Conservation (phyloP, 2,329 filamentous ascomycete genomes). For the Aureobasidium leucospermi region DNA sequence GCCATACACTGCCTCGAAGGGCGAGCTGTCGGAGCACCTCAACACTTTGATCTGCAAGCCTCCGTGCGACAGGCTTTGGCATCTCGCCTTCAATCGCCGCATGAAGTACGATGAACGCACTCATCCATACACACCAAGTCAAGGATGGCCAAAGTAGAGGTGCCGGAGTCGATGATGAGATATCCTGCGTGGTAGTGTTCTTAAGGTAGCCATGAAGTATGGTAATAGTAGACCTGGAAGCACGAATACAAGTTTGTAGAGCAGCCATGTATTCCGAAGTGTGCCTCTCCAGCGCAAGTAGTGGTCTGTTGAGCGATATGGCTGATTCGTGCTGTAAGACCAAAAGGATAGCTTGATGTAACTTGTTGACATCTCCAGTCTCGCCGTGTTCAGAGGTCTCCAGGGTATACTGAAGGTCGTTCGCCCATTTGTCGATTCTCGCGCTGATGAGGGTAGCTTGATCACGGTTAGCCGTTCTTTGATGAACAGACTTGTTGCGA, state of each 20-base stretch:
- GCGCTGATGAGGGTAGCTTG: constrained; percentile 41
- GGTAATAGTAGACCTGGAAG: constrained; percentile 40
- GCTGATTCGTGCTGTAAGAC: constrained; percentile 44
- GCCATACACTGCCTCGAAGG: constrained; percentile 16
- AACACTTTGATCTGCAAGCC: constrained; percentile 15
- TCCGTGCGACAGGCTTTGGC: constrained; percentile 31
- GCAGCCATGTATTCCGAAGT: constrained; percentile 41
- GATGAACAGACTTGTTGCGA: constrained; percentile 45
- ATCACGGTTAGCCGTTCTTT: constrained; percentile 31
- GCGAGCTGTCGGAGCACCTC: constrained; percentile 16
- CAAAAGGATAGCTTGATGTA: constrained; percentile 37
- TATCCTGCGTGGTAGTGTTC: constrained; percentile 17
- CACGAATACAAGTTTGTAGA: constrained; percentile 45
- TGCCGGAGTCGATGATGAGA: constrained; percentile 18
- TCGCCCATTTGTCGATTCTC: constrained; percentile 46
- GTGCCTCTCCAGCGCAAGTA: constrained; percentile 39
- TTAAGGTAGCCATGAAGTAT: constrained; percentile 29
- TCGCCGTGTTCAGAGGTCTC: not conserved
- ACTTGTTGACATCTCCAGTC: constrained; percentile 26
- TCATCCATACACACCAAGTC: constrained; percentile 49
- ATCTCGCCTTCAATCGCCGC: constrained; percentile 43
- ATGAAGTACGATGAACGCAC: constrained; percentile 45
- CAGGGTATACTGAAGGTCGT: constrained; percentile 41
- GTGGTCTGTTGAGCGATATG: constrained; percentile 45
- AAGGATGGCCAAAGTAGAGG: constrained; percentile 44